Evolutionary conservation across 192 early-diverging fungal species (phyloP).

Genomic region (Coemansia sp.): DNA sequence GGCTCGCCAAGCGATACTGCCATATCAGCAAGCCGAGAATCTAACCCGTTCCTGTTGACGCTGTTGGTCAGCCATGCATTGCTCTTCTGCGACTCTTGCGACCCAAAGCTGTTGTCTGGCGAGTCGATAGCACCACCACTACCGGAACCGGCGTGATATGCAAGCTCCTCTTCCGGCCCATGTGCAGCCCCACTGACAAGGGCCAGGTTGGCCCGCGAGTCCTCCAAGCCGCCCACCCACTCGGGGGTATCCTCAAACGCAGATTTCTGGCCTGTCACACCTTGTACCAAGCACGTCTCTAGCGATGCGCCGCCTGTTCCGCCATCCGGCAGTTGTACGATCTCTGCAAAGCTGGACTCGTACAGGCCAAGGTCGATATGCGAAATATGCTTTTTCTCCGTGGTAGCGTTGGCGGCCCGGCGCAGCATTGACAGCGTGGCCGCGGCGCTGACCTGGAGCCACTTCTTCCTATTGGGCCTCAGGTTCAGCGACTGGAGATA

Average conservation of each 20-base stretch:
- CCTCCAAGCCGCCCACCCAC: constrained; percentile 6
- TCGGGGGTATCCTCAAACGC: constrained; percentile 22
- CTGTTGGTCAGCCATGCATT: too few relatives aligned
- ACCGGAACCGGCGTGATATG: too few relatives aligned
- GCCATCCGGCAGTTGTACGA: constrained; percentile 7
- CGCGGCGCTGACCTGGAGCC: constrained; percentile 33
- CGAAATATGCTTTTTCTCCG: constrained; percentile 14
- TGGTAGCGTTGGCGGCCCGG: constrained; percentile 16
- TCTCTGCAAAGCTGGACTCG: constrained; percentile 10
- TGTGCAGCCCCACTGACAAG: too few relatives aligned
- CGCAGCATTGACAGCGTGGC: constrained; percentile 44
- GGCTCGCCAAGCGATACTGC: too few relatives aligned
- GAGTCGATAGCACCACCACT: too few relatives aligned
- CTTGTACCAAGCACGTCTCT: neutral
- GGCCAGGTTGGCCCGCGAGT: neutral
- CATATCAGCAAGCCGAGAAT: too few relatives aligned
- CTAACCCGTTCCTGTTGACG: too few relatives aligned
- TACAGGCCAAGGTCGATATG: constrained; percentile 23
- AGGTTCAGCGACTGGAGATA: constrained; percentile 23
- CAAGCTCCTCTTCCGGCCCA: too few relatives aligned
- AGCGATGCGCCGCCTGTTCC: neutral
- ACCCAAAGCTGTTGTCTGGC: too few relatives aligned
- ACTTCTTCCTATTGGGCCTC: constrained; percentile 30
- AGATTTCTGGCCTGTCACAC: neutral
- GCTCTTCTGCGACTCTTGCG: too few relatives aligned